These are phyloP conservation scores for Nitzschia sp. DNA, from an alignment of 108 stramenopile species.

Conservation along the genomic window DNA sequence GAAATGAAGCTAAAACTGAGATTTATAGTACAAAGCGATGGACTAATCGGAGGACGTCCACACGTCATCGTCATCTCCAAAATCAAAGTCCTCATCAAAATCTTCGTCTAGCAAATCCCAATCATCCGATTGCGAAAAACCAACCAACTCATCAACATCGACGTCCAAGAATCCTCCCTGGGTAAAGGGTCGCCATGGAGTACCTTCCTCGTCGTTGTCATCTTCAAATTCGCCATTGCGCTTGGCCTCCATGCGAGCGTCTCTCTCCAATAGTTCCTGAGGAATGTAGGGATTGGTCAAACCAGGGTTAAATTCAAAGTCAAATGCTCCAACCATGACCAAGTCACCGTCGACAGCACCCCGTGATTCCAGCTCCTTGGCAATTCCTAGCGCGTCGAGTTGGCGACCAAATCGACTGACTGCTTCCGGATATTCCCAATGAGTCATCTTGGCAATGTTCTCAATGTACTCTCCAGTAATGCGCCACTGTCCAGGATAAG, in stretches of 20 bases:
- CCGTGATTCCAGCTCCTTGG: constrained; percentile 63
- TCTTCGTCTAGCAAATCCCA: constrained; percentile 81
- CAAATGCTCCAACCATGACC: constrained; percentile 89
- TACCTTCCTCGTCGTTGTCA: constrained; percentile 50
- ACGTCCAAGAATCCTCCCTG: constrained; percentile 85
- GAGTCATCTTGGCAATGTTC: constrained; percentile 90
- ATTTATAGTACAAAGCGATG: background rate
- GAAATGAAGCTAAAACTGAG: background rate
- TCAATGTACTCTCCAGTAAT: constrained; percentile 85
- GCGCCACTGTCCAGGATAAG: constrained; percentile 91
- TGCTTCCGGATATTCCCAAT: constrained; percentile 94
- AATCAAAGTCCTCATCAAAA: constrained; percentile 45
- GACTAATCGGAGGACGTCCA: background rate
- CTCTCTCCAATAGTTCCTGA: constrained; percentile 77
- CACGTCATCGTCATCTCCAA: constrained; percentile 64
- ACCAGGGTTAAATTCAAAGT: constrained; percentile 87
- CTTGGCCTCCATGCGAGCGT: constrained; percentile 49
- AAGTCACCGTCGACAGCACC: constrained; percentile 88
- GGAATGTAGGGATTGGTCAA: constrained; percentile 87
- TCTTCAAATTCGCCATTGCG: constrained; percentile 36
- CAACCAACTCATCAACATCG: constrained; percentile 78
- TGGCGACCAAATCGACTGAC: constrained; percentile 89
- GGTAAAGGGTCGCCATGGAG: constrained; percentile 68
- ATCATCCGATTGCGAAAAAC: constrained; percentile 75
- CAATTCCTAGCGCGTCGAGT: constrained; percentile 85